Evolutionary conservation across 1,284 basidiomycete species (phyloP).

Genomic region (Salmacisia buchloeana): DNA sequence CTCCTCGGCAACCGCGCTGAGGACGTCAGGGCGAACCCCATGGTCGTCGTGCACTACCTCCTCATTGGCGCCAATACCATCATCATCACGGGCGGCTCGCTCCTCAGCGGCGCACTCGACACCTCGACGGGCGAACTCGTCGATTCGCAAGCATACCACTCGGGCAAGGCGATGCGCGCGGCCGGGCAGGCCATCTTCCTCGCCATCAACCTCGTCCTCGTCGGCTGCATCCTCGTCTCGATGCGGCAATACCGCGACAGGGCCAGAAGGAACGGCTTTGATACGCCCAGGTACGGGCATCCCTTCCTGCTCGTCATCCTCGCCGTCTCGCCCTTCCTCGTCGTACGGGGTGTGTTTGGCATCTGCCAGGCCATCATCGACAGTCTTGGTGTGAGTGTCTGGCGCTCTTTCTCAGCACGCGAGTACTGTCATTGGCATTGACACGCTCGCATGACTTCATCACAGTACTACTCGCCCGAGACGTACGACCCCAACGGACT

Average conservation of each 20-base stretch:
- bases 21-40: background rate
- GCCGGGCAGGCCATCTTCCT: constrained; percentile 1
- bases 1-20: too few species aligned
- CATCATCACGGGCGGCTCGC: constrained; percentile 22
- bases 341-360: background rate
- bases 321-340: background rate
- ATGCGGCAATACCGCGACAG: background rate
- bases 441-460: background rate
- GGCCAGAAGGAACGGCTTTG: background rate
- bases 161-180: background rate
- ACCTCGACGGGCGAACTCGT: background rate
- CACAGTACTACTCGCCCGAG: background rate
- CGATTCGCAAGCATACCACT: background rate
- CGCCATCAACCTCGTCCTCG: constrained; percentile 1
- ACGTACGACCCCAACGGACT: background rate
- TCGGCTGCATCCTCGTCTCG: background rate
- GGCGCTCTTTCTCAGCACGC: background rate
- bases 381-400: background rate
- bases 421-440: background rate
- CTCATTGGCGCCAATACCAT: constrained; percentile 20
- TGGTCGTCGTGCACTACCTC: constrained; percentile 13
- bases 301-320: background rate
- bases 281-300: background rate
- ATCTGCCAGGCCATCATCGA: background rate
- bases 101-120: too few species aligned